Conservation (phyloP, 352 stramenopile species). For the Achlya hypogyna region DNA sequence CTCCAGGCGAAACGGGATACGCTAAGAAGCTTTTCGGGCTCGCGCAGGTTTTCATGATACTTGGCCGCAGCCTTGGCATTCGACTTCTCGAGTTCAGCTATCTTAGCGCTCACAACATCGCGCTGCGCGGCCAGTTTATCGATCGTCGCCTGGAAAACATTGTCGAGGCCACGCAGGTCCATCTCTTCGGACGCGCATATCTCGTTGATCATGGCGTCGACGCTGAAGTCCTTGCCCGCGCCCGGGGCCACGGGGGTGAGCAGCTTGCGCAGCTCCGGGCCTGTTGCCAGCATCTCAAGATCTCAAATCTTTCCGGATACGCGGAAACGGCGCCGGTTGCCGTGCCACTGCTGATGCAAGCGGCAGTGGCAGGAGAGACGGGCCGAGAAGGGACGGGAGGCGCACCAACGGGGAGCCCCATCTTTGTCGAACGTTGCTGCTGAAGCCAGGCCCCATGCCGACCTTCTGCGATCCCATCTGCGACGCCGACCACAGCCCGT, state of each 20-base stretch:
- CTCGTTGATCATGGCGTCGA: conserved; percentile 72
- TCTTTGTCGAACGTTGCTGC: too few species aligned
- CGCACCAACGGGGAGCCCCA: too few species aligned
- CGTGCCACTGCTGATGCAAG: too few species aligned
- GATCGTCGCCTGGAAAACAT: conserved; percentile 46
- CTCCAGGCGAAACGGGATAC: conserved; percentile 22
- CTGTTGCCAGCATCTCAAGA: too few species aligned
- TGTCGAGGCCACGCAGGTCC: conserved; percentile 29
- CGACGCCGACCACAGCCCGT: too few species aligned
- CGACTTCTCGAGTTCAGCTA: conserved; percentile 50
- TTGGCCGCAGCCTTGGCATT: conserved; percentile 42
- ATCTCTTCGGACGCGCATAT: conserved; percentile 23
- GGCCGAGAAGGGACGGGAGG: too few species aligned
- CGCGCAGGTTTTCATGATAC: conserved; percentile 53
- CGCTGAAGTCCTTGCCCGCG: conserved; percentile 30
- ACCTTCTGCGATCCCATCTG: too few species aligned
- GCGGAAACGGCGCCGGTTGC: too few species aligned
- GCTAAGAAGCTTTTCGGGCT: conserved; percentile 50
- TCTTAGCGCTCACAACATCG: conserved; percentile 42
- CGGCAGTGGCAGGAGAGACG: too few species aligned
- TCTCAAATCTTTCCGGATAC: too few species aligned
- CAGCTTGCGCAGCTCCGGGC: conserved; percentile 14
- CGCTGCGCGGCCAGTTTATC: conserved; percentile 48
- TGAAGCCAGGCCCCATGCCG: too few species aligned
- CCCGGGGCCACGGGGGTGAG: background rate